Conservation (phyloP, 2,329 filamentous ascomycete species). For the Cladosporium sp. region DNA sequence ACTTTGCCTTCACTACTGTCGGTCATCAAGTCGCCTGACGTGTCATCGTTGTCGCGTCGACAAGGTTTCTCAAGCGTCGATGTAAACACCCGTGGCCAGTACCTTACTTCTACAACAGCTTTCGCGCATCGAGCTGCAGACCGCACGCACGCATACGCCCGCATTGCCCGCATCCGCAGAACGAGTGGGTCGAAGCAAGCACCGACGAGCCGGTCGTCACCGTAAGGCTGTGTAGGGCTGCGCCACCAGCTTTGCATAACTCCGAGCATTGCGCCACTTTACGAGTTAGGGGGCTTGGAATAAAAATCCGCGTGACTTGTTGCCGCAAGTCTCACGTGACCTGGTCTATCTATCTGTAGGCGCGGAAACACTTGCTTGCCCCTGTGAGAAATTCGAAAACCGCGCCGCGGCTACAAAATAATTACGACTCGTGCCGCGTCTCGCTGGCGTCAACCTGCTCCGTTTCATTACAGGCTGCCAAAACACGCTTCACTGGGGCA, state of each 20-base stretch:
- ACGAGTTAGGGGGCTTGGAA: slow-evolving; percentile 2
- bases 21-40: not conserved
- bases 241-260: slow-evolving; percentile 2
- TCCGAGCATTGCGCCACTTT: slow-evolving; percentile 1
- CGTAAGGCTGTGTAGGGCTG: slow-evolving; percentile 16
- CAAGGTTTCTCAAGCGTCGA: not conserved
- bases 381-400: not conserved
- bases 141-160: not conserved
- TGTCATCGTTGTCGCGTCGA: not conserved
- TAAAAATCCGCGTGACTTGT: not conserved
- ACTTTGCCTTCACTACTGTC: not conserved
- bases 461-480: slow-evolving; percentile 3
- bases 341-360: not conserved
- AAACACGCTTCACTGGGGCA: not conserved
- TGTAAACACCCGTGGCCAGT: not conserved
- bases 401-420: not conserved
- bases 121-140: not conserved
- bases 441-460: not conserved
- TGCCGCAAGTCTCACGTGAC: not conserved
- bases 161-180: slow-evolving; percentile 5
- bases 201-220: slow-evolving; percentile 2
- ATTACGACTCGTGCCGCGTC: not conserved
- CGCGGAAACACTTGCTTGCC: not conserved
- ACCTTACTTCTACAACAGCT: not conserved
- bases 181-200: slow-evolving; percentile 1